phyloP scores from a whole-genome alignment of 345 rosid genomes.

The Microcos paniculata region DNA sequence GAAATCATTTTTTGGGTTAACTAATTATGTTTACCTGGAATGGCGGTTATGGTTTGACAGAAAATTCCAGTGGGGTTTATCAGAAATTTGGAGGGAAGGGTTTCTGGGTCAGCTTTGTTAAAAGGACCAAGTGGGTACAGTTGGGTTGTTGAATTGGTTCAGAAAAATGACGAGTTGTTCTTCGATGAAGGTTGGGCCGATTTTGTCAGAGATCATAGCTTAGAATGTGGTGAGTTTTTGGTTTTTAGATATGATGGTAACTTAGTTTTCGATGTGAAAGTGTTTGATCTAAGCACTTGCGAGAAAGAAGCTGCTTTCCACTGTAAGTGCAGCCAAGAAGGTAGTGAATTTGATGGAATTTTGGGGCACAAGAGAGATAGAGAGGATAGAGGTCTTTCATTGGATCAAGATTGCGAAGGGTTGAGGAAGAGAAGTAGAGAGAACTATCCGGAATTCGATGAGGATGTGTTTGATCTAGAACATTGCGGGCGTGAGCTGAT shows the following conservation, averaged over 20 bases:
- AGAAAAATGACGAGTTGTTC: constrained; percentile 29
- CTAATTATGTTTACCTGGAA: constrained; percentile 1
- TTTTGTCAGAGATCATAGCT: constrained; percentile 44
- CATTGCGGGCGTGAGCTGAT: not conserved
- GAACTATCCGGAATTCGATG: constrained; percentile 12
- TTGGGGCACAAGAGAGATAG: constrained; percentile 37
- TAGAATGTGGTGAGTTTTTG: constrained; percentile 52
- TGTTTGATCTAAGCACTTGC: constrained; percentile 49
- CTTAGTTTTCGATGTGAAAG: constrained; percentile 51
- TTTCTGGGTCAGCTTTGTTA: constrained; percentile 40
- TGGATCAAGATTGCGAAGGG: constrained; percentile 23
- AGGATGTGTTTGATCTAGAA: not conserved
- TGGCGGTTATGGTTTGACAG: constrained; percentile 28
- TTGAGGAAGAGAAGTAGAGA: constrained; percentile 26
- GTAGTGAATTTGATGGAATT: constrained; percentile 15
- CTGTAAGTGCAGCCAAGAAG: constrained; percentile 40
- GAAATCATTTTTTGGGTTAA: not conserved
- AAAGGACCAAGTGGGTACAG: constrained; percentile 54
- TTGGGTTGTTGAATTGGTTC: constrained; percentile 43
- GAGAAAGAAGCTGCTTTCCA: constrained; percentile 56
- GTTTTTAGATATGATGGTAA: constrained; percentile 58
- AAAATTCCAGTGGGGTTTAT: constrained; percentile 42
- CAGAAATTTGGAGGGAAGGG: constrained; percentile 40
- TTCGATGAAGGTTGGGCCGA: constrained; percentile 48
- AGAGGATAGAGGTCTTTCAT: constrained; percentile 28